Percentiles rank a stretch among this genome's conserved stretches.
phyloP scores from a whole-genome alignment of 2,329 filamentous ascomycete species.

The Fusarium sp. region DNA sequence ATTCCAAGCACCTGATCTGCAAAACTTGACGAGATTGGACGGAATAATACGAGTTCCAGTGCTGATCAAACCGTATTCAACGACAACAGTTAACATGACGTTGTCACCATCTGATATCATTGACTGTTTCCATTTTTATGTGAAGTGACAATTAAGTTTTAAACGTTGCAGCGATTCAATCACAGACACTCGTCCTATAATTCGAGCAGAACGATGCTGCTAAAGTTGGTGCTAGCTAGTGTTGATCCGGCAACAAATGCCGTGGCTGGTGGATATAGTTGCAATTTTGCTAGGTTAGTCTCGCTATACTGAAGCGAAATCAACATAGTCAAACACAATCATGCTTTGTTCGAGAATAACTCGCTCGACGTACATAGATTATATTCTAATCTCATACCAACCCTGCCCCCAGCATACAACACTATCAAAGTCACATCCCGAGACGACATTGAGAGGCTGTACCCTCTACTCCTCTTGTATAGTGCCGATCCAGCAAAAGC shows the following conservation, averaged over 20 bases:
- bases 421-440: background rate
- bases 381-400: background rate
- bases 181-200: background rate
- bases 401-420: background rate
- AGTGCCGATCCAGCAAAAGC: background rate
- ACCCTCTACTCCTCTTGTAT: slow-evolving; percentile 4
- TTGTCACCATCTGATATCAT: background rate
- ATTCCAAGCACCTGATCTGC: slow-evolving; percentile 7
- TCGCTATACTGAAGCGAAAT: background rate
- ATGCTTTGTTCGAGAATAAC: slow-evolving; percentile 5
- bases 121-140: background rate
- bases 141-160: background rate
- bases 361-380: background rate
- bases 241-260: background rate
- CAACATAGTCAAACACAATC: background rate
- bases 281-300: background rate
- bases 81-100: background rate
- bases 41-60: background rate
- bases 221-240: background rate
- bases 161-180: too few relatives aligned
- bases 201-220: background rate
- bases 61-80: slow-evolving; percentile 7
- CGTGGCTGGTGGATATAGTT: background rate
- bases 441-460: background rate
- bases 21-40: background rate